Base-by-base conservation (phyloP, 192 early-diverging fungal genomes). In the Coemansia sp. region DNA sequence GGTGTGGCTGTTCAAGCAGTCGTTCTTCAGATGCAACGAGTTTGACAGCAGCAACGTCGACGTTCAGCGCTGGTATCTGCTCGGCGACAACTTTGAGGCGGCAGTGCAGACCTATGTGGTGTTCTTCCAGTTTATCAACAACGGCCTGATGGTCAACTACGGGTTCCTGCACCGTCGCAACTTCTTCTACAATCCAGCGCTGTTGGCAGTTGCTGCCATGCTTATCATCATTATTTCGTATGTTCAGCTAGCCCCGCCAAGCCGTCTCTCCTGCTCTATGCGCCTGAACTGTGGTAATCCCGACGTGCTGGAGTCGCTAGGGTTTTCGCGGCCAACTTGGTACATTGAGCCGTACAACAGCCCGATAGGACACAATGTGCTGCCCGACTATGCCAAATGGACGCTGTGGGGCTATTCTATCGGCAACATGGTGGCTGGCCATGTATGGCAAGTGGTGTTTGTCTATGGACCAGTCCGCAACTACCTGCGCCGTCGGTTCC, bases 41-140 rank as follows among this genome's bases (percentile, higher is more conserved):
- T 91, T 92, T 69, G 87, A 90, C 62, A 79, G 79, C 42, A 64
- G 76, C 18, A 61, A 80, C 42, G 64, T 82, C 17, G 83, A 91
- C 56, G 71, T 84, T 12, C 55, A 82, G 32, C 68, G 82, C 39
- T 92, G 90, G 90, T 92, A 88, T 87, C 70, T 90, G 28, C 66
- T 90, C n/a, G 88, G 81, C 42, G 90, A 92, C 56, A 91, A 90
- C 61, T 92, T 81, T 55, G 88, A 92, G 71, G 76, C 81, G 10
- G 84, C 71, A 56, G 58, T 86, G 30, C 79, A 85, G 18, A 79
- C 83, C 0, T 69, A 90, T 18, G 61, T 90, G 4, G 63, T 69
- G 14, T 60, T 83, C 49, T 88, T 85, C 79, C 88, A 90, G 62
- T 89, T 90, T 65, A 73, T 87, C 58, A 81, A 90, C 65, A 80